Evolutionary conservation across 768 basidiomycete species (phyloP), one percentile per base, ranked within the genome.

Genomic region (Amanita jacksonii): DNA sequence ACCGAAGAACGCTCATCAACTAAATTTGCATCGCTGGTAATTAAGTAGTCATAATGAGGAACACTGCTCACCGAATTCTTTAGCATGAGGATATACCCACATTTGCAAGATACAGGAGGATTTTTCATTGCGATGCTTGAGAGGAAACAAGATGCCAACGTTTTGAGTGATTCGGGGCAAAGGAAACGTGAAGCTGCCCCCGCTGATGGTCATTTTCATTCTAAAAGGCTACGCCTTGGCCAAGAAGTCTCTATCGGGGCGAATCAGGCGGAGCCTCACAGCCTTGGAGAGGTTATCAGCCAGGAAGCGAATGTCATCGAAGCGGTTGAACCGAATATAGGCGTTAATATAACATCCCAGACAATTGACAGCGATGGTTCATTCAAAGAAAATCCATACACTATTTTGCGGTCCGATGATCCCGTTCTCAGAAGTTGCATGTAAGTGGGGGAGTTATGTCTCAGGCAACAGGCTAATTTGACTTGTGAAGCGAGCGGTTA

Each of bases 121-220:
- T 99, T 99, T 65, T 99, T 96, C 57, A 80, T 99, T n/a, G 91
- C 91, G 8, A 85, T 96, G 0, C 61, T 97, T 27, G 73, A 84
- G 56, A 76, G 71, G 55, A 74, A 65, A 40, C 13, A 23, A 20
- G 5, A 8, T 47, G 5, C 25, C 23, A 28, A 15, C 22, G 23
- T 32, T 33, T 37, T 10, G 18, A 31, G 38, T 45, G 46, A 8
- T 39, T 46, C 27, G 16, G 66, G 68, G 39, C 65, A 68, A 30
- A 67, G 68, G 46, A 84, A 84, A 57, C 68, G 81, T 12, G 72
- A 74, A n/a, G 68, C 53, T 5, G 55, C 58, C 15, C 68, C 71
- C 40, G 51, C 58, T n/a, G 63, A 69, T 3, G 71, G 75, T 31
- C 58, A 65, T 23, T 80, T 24, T 8, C 24, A 32, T 16, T 4